These are phyloP conservation scores for Vachellia pachyceras DNA, from an alignment of 306 rosid species.

Conservation along the genomic window DNA sequence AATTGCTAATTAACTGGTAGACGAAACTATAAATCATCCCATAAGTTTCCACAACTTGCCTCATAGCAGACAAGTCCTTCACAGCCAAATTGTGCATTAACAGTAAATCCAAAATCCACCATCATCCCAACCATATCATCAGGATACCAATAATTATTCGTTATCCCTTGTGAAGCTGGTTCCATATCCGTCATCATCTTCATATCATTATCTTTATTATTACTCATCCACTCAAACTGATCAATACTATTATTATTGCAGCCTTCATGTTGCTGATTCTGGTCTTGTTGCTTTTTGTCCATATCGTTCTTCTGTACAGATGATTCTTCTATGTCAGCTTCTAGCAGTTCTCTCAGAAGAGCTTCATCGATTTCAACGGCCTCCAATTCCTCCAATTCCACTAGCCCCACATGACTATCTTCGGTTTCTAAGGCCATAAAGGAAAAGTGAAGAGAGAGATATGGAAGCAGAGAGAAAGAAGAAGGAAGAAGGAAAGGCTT, in stretches of 20 bases:
- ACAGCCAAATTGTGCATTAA: conserved; percentile 41
- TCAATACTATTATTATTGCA: conserved; percentile 3
- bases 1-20: neutral
- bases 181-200: conserved; percentile 43
- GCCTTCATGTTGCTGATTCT: conserved; percentile 16
- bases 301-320: conserved; percentile 5
- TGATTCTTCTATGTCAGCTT: conserved; percentile 24
- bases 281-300: neutral
- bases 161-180: no score
- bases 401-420: conserved; percentile 35
- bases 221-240: conserved; percentile 45
- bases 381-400: conserved; percentile 59
- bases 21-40: conserved; percentile 45
- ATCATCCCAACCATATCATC: conserved; percentile 43
- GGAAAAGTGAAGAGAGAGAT: neutral
- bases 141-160: no score
- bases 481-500: conserved; percentile 8
- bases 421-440: conserved; percentile 50
- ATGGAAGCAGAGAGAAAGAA: neutral
- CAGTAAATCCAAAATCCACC: conserved; percentile 48
- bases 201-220: conserved; percentile 6
- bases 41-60: conserved; percentile 46
- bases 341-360: conserved; percentile 62
- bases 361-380: conserved; percentile 62
- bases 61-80: conserved; percentile 43